These are phyloP conservation scores for Pichia sp. DNA, from an alignment of 1,139 yeast genomes.

Conservation along the genomic window DNA sequence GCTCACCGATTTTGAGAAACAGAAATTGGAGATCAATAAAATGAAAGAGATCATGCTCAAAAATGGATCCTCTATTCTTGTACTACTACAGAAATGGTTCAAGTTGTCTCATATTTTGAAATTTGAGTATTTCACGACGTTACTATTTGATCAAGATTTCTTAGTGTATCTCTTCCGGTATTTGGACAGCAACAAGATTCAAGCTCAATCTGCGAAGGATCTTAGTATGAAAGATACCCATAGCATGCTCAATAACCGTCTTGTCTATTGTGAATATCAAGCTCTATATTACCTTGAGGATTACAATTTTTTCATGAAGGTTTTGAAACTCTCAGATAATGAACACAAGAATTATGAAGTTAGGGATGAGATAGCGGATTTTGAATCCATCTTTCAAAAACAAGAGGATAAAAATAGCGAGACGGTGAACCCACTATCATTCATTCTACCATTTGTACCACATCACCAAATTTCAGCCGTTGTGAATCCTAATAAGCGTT, in stretches of 20 bases:
- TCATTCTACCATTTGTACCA: conserved; percentile 24
- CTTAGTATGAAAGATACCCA: conserved; percentile 23
- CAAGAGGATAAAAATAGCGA: not conserved
- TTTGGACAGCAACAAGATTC: conserved; percentile 29
- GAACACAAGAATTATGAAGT: conserved; percentile 6
- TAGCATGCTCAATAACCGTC: conserved; percentile 20
- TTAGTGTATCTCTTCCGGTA: conserved; percentile 30
- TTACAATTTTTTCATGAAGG: conserved; percentile 21
- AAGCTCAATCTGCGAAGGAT: conserved; percentile 18
- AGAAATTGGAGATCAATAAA: conserved; percentile 47
- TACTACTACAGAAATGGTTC: conserved; percentile 65
- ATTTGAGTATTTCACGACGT: conserved; percentile 63
- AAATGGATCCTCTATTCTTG: conserved; percentile 50
- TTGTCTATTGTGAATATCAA: conserved; percentile 26
- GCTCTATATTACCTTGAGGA: conserved; percentile 21
- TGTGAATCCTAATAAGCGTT: conserved; percentile 33
- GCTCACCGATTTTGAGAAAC: conserved; percentile 22
- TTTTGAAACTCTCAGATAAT: conserved; percentile 16
- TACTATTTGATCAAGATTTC: conserved; percentile 55
- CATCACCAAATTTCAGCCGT: conserved; percentile 22
- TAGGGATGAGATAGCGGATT: conserved; percentile 12
- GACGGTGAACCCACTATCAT: conserved; percentile 12
- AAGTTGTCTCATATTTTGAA: conserved; percentile 71
- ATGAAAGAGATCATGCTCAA: conserved; percentile 62
- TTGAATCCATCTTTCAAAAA: conserved; percentile 14